Evolutionary conservation across 129 eudicot genomes (phyloP).

Genomic region (Saussurea involucrata): DNA sequence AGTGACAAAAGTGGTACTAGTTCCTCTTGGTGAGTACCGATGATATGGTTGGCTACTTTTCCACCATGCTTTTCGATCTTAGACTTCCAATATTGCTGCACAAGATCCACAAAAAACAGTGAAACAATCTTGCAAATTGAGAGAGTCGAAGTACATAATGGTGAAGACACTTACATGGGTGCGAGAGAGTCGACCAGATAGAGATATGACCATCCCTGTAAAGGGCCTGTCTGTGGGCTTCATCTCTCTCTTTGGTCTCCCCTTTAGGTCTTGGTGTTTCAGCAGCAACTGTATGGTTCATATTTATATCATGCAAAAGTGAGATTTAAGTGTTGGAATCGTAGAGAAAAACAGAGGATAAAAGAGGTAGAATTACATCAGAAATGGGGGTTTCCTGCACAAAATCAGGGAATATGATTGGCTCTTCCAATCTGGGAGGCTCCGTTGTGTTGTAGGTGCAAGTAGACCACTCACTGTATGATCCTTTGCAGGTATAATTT

Average conservation of each 20-base stretch:
- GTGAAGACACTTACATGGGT: constrained; percentile 50
- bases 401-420: constrained; percentile 49
- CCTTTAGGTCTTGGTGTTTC: constrained; percentile 42
- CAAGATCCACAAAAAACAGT: background rate
- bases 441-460: constrained; percentile 58
- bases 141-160: background rate
- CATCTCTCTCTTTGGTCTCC: constrained; percentile 29
- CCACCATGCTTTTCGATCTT: constrained; percentile 85
- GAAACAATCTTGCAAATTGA: background rate
- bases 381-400: constrained; percentile 40
- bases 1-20: background rate
- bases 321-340: background rate
- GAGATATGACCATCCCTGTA: constrained; percentile 60
- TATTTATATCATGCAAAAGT: background rate
- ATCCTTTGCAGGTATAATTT: constrained; percentile 49
- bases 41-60: constrained; percentile 56
- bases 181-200: constrained; percentile 73
- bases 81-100: constrained; percentile 75
- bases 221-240: constrained; percentile 50
- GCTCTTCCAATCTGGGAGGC: constrained; percentile 52
- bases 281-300: constrained; percentile 39
- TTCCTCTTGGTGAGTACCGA: constrained; percentile 29
- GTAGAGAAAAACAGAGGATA: background rate
- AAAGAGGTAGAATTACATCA: constrained; percentile 39
- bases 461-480: constrained; percentile 77